Percentiles rank a stretch among this genome's conserved stretches.
phyloP scores from a whole-genome alignment of 495 filamentous ascomycete species.

The Lentithecium fluviatile region DNA sequence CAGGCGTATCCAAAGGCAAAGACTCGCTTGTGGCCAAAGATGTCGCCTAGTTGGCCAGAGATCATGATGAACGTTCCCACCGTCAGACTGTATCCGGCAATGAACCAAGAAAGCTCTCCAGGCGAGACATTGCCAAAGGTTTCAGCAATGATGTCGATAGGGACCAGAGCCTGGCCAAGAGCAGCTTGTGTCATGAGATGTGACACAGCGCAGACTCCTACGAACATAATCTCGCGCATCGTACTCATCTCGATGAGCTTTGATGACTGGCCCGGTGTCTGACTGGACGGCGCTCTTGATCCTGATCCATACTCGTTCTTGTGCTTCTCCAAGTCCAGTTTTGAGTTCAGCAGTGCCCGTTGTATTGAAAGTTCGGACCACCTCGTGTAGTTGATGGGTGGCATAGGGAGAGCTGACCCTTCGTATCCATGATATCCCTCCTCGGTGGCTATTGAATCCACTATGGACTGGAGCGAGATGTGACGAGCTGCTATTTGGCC shows the following conservation, averaged over 20 bases:
- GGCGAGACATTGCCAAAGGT: constrained; percentile 32
- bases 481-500: constrained; percentile 6
- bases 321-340: background rate
- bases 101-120: constrained; percentile 51
- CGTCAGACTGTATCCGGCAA: constrained; percentile 59
- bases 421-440: constrained; percentile 21
- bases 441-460: constrained; percentile 34
- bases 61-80: constrained; percentile 66
- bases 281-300: background rate
- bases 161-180: constrained; percentile 39
- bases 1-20: constrained; percentile 62
- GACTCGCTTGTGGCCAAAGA: constrained; percentile 61
- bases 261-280: background rate
- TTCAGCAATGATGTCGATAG: constrained; percentile 37
- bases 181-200: constrained; percentile 43
- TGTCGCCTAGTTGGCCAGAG: constrained; percentile 62
- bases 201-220: constrained; percentile 35
- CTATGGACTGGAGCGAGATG: constrained; percentile 34
- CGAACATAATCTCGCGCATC: constrained; percentile 34
- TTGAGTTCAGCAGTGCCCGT: constrained; percentile 22
- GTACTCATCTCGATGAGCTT: constrained; percentile 28
- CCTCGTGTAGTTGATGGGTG: constrained; percentile 7
- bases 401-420: constrained; percentile 12
- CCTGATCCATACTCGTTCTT: background rate
- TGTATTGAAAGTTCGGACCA: background rate